Evolutionary conservation across 2,329 filamentous ascomycete species (phyloP).

Genomic region (Gaeumannomyces sp.): DNA sequence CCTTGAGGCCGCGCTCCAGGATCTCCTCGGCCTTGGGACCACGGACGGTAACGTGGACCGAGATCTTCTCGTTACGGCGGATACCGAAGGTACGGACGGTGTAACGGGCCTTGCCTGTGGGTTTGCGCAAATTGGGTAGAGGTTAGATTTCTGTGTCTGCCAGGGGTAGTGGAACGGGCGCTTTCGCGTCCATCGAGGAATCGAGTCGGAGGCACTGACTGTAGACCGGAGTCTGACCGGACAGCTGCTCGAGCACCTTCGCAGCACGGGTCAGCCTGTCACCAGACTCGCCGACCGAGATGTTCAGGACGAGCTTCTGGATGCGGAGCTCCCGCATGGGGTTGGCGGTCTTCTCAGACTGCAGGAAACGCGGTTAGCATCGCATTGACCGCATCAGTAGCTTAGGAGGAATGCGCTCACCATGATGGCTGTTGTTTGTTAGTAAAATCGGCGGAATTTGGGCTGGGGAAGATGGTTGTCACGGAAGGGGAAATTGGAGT

Average conservation of each 20-base stretch:
- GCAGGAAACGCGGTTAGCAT: slow-evolving; percentile 28
- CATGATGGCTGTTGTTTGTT: slow-evolving; percentile 27
- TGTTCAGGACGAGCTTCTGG: slow-evolving; percentile 99
- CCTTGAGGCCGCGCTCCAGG: slow-evolving; percentile 99
- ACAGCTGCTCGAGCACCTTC: slow-evolving; percentile 99
- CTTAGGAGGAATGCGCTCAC: slow-evolving; percentile 21
- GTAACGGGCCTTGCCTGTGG: slow-evolving; percentile 94
- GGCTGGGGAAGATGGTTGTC: slow-evolving; percentile 11
- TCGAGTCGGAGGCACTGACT: slow-evolving; percentile 52
- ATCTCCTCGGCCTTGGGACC: slow-evolving; percentile 98
- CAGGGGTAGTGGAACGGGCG: background rate
- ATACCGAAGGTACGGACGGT: slow-evolving; percentile 99
- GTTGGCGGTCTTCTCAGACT: slow-evolving; percentile 86
- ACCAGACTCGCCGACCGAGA: slow-evolving; percentile 99
- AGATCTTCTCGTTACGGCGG: slow-evolving; percentile 99
- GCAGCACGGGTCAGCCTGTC: slow-evolving; percentile 99
- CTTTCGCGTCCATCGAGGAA: background rate
- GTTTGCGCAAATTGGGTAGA: background rate
- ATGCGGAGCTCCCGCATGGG: slow-evolving; percentile 99
- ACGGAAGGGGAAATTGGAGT: slow-evolving; percentile 14
- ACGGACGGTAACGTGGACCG: slow-evolving; percentile 98
- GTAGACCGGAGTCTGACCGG: slow-evolving; percentile 99
- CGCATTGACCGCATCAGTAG: background rate
- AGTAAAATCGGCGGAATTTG: slow-evolving; percentile 4
- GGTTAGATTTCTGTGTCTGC: background rate